Evolutionary conservation across 2,329 filamentous ascomycete genomes (phyloP).

Genomic region (Aspergillus persii): DNA sequence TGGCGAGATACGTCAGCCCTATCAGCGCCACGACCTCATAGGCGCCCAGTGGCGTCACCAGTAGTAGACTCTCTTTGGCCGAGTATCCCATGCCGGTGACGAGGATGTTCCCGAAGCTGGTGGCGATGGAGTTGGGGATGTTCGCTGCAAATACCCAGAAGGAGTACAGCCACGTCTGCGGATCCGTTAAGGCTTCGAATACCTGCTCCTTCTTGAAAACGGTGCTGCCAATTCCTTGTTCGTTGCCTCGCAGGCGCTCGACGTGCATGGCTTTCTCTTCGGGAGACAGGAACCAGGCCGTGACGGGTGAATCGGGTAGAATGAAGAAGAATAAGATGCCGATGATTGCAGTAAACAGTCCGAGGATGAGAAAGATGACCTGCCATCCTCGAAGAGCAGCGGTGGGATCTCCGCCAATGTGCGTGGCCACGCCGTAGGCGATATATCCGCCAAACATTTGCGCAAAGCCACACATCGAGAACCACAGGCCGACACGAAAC

Average conservation of each 20-base stretch:
- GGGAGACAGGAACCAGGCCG: slow-evolving; percentile 31
- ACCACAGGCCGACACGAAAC: slow-evolving; percentile 27
- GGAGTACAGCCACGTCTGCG: slow-evolving; percentile 34
- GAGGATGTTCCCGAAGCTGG: slow-evolving; percentile 39
- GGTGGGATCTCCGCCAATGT: slow-evolving; percentile 27
- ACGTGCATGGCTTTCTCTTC: slow-evolving; percentile 31
- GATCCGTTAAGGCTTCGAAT: slow-evolving; percentile 34
- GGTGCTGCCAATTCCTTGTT: slow-evolving; percentile 34
- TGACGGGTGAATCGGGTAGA: slow-evolving; percentile 36
- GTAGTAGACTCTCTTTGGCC: slow-evolving; percentile 31
- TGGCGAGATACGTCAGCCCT: slow-evolving; percentile 37
- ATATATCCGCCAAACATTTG: slow-evolving; percentile 41
- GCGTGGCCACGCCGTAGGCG: slow-evolving; percentile 32
- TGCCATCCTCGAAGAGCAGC: slow-evolving; percentile 35
- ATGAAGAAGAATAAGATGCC: slow-evolving; percentile 40
- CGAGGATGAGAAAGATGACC: slow-evolving; percentile 39
- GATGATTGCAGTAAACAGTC: slow-evolving; percentile 31
- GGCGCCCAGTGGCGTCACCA: slow-evolving; percentile 40
- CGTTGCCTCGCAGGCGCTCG: slow-evolving; percentile 37
- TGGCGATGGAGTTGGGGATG: slow-evolving; percentile 38
- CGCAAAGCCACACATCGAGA: slow-evolving; percentile 33
- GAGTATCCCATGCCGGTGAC: slow-evolving; percentile 40
- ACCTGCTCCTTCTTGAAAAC: slow-evolving; percentile 37
- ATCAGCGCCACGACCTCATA: slow-evolving; percentile 39
- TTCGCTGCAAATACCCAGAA: slow-evolving; percentile 41